Conservation (phyloP, 2,329 filamentous ascomycete genomes). For the Endoconidiophora polonica region DNA sequence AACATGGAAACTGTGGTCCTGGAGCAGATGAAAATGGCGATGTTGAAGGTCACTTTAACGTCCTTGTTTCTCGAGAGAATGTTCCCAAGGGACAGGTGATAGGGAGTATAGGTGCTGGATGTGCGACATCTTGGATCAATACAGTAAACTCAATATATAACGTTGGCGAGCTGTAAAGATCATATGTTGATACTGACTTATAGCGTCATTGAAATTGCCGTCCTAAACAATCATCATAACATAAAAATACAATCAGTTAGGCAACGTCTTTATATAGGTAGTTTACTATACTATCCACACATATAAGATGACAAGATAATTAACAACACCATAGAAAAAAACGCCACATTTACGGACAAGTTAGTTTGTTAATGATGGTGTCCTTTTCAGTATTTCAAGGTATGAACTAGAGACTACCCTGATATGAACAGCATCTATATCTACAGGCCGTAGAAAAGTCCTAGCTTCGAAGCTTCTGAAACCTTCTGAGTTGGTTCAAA, state of each 20-base stretch:
- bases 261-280: no score
- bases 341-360: background rate
- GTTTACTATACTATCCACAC: no score
- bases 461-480: slow-evolving; percentile 42
- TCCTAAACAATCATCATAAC: background rate
- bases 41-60: slow-evolving; percentile 52
- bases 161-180: background rate
- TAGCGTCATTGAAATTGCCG: background rate
- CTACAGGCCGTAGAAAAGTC: slow-evolving; percentile 22
- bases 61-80: slow-evolving; percentile 42
- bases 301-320: no score
- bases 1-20: slow-evolving; percentile 89
- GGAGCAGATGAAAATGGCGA: slow-evolving; percentile 40
- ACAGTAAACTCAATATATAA: slow-evolving; percentile 18
- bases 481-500: slow-evolving; percentile 60
- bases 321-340: no score
- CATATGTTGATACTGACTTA: background rate
- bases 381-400: no score
- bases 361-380: background rate
- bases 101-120: slow-evolving; percentile 59
- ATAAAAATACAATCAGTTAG: background rate
- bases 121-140: slow-evolving; percentile 72
- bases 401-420: no score
- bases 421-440: background rate
- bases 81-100: slow-evolving; percentile 36